A percentile compares a stretch with the other conserved stretches of the same genome.
These are phyloP conservation scores for Cyberlindnera euphorbiiphila DNA, from an alignment of 805 yeast species.

Conservation along the genomic window DNA sequence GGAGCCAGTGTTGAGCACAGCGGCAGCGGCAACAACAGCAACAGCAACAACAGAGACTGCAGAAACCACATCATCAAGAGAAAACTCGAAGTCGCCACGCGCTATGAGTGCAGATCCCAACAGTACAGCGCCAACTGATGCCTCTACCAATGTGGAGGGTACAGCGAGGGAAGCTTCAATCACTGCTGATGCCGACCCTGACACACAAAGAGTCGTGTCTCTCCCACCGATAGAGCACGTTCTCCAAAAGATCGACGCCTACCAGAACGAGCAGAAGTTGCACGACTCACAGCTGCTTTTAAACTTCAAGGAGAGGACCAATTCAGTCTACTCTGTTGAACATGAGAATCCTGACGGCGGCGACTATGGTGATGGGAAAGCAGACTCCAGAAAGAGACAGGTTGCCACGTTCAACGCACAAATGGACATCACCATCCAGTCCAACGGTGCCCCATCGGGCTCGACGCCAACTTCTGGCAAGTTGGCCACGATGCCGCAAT, in stretches of 20 bases:
- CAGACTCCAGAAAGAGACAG: conserved; percentile 2
- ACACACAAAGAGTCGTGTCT: conserved; percentile 6
- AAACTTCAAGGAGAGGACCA: conserved; percentile 22
- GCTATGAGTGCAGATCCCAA: background rate
- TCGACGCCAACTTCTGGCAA: conserved; percentile 8
- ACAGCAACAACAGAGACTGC: background rate
- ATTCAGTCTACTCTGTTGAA: conserved; percentile 7
- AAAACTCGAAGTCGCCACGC: conserved; percentile 1
- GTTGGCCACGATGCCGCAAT: background rate
- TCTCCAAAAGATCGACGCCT: conserved; percentile 25
- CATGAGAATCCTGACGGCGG: background rate
- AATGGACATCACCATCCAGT: conserved; percentile 8
- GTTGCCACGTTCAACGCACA: conserved; percentile 13
- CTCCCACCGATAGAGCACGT: conserved; percentile 28
- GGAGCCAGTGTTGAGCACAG: no score
- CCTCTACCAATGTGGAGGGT: no score
- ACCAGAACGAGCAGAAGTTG: conserved; percentile 27
- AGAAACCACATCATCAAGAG: background rate
- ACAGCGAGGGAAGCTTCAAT: no score
- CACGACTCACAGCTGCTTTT: conserved; percentile 28
- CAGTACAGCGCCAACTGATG: background rate
- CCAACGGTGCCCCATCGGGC: background rate
- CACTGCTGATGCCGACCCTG: no score
- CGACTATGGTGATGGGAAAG: background rate
- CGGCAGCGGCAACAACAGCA: background rate